Conservation (phyloP, 495 filamentous ascomycete genomes). For the Hypoxylon trugodes region DNA sequence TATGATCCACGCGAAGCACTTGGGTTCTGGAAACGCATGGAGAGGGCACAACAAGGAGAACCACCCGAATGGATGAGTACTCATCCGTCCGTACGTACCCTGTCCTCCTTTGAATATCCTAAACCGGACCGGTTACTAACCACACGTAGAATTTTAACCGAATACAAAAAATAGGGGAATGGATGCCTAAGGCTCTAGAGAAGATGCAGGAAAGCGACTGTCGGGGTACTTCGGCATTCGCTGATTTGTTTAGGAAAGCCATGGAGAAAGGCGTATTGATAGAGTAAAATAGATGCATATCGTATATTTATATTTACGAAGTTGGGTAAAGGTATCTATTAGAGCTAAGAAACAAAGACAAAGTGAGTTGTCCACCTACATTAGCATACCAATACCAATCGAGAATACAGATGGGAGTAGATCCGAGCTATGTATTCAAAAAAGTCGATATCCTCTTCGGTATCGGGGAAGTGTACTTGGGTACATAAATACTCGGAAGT, state of each 20-base stretch:
- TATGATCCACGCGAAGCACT: constrained; percentile 81
- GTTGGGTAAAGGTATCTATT: neutral
- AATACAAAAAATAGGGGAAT: constrained; percentile 73
- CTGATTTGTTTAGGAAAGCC: constrained; percentile 48
- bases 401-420: too few species aligned
- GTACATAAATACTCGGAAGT: too few species aligned
- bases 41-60: constrained; percentile 61
- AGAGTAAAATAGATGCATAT: constrained; percentile 3
- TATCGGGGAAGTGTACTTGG: too few species aligned
- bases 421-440: too few species aligned
- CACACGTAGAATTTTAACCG: constrained; percentile 67
- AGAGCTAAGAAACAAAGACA: too few species aligned
- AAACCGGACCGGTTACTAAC: constrained; percentile 13
- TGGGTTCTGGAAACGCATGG: constrained; percentile 80
- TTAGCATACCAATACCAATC: too few species aligned
- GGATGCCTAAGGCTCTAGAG: constrained; percentile 66
- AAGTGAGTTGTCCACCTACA: too few species aligned
- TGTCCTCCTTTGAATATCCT: neutral
- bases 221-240: constrained; percentile 47
- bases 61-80: constrained; percentile 85
- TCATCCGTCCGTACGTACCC: constrained; percentile 74
- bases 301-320: neutral
- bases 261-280: constrained; percentile 35
- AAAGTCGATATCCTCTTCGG: too few species aligned
- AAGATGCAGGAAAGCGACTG: constrained; percentile 64